Evolutionary conservation across 2,329 filamentous ascomycete genomes (phyloP), one percentile per base, ranked within the genome.

Genomic region (Emergomyces orientalis): DNA sequence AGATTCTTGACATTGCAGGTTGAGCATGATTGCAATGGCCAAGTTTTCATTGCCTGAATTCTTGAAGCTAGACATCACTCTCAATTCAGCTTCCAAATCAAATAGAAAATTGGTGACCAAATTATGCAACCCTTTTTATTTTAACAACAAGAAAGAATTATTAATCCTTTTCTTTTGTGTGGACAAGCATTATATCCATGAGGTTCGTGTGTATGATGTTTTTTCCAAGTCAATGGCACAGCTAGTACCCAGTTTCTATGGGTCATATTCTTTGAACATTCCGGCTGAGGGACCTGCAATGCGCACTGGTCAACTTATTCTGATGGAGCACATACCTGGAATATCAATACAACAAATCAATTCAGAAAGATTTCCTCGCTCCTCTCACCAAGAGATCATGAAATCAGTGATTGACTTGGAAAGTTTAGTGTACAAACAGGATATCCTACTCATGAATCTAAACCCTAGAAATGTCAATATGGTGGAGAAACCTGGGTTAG

Each of bases 91-190:
- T n/a, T 62, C 59, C 59, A 60, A 59, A 60, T 39, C 43, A 47
- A 62, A 62, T 27, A 65, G 61, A 30, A 59, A 58, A 58, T 60
- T 70, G 4, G 67, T 71, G 32, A 66, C 66, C 32, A 70, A 70
- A 41, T 56, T 69, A 59, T 71, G 68, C 58, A 65, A 70, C 65
- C 68, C 69, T 54, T 64, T 69, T 49, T 69, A 69, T 56, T 64
- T 68, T 37, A 39, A 67, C 39, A 65, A 71, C 58, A 65, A 70
- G 0, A 59, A 64, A 9, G 66, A 65, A 4, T 60, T 63, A 45
- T 68, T 45, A 64, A 70, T 51, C 68, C 66, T n/a, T 71, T 71
- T 43, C 57, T 63, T 9, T 32, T 68, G 64, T 59, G 63, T 68
- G 52, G 66, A 71, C 60, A 58, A 66, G 25, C 60, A 68, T 62